Percentiles rank a stretch among this genome's conserved stretches.
Conservation (phyloP, 306 rosid species). For the Fragaria nilgerrensis region DNA sequence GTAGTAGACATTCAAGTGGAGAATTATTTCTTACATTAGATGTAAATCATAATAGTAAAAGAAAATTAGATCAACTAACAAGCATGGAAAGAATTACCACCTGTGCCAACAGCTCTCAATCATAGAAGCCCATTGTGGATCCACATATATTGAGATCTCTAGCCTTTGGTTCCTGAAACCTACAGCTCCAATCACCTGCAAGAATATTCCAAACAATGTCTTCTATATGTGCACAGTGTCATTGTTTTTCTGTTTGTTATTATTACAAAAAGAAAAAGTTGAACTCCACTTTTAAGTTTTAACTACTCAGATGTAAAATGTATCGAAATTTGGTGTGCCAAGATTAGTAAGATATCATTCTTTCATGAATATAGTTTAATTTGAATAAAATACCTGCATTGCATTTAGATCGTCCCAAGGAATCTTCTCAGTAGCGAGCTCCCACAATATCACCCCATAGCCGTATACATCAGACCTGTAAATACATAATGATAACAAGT, state of each 20-base stretch:
- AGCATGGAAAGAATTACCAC: constrained; percentile 32
- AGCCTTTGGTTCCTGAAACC: constrained; percentile 90
- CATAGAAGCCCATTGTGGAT: constrained; percentile 79
- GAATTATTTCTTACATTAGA: constrained; percentile 9
- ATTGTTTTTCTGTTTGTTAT: neutral
- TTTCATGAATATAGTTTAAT: constrained; percentile 14
- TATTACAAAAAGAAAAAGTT: neutral
- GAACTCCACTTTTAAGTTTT: no score
- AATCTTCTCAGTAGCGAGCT: constrained; percentile 91
- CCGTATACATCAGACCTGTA: constrained; percentile 93
- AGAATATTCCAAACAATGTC: constrained; percentile 28
- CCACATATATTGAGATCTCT: constrained; percentile 78
- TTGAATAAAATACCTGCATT: constrained; percentile 77
- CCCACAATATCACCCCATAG: constrained; percentile 96
- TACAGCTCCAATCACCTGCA: constrained; percentile 97
- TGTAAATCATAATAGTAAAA: constrained; percentile 4
- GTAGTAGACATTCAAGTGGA: neutral
- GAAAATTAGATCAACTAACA: neutral
- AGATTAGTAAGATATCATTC: neutral
- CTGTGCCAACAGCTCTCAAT: constrained; percentile 94
- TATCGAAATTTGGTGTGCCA: no score
- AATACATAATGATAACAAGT: constrained; percentile 40
- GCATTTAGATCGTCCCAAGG: constrained; percentile 97
- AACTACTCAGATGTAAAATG: no score
- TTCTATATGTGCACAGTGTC: constrained; percentile 34